Conservation (phyloP, 768 basidiomycete species). For the Obba rivulosa region DNA sequence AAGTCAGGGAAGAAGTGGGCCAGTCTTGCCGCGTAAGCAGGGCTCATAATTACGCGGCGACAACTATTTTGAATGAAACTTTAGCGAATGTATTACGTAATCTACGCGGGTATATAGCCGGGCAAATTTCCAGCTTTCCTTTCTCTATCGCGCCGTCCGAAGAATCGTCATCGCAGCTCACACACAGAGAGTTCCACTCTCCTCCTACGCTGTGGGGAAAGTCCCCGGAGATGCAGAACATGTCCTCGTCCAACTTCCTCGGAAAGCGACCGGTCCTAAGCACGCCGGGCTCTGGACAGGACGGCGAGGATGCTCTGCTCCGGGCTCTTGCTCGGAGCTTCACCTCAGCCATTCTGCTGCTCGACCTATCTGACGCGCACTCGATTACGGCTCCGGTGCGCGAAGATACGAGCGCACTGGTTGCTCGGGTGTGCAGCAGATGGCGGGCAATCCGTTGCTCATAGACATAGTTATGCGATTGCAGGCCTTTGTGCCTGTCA, state of each 20-base stretch:
- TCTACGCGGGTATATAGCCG: no score
- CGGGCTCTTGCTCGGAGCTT: slow-evolving; percentile 30
- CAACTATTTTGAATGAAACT: no score
- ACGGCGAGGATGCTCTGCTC: slow-evolving; percentile 30
- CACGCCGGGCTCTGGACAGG: slow-evolving; percentile 58
- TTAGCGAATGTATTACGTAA: no score
- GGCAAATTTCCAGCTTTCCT: slow-evolving; percentile 17
- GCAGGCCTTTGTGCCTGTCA: slow-evolving; percentile 49
- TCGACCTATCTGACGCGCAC: slow-evolving; percentile 44
- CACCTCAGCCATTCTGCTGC: slow-evolving; percentile 33
- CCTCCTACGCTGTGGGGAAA: slow-evolving; percentile 78
- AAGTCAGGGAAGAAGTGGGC: no score
- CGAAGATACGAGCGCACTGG: slow-evolving; percentile 74
- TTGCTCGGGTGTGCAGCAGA: slow-evolving; percentile 37
- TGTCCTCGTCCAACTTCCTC: slow-evolving; percentile 39
- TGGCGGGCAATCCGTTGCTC: slow-evolving; percentile 60
- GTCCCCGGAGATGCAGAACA: slow-evolving; percentile 85
- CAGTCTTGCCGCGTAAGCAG: no score
- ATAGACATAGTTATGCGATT: slow-evolving; percentile 89
- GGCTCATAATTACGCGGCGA: no score
- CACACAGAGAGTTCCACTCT: slow-evolving; percentile 54
- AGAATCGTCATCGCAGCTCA: slow-evolving; percentile 85
- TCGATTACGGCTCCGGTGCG: slow-evolving; percentile 43
- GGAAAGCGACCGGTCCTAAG: slow-evolving; percentile 78
- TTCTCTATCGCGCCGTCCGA: slow-evolving; percentile 47